These are phyloP conservation scores for Cadophora luteo-olivacea DNA, from an alignment of 2,329 filamentous ascomycete genomes.

Conservation along the genomic window DNA sequence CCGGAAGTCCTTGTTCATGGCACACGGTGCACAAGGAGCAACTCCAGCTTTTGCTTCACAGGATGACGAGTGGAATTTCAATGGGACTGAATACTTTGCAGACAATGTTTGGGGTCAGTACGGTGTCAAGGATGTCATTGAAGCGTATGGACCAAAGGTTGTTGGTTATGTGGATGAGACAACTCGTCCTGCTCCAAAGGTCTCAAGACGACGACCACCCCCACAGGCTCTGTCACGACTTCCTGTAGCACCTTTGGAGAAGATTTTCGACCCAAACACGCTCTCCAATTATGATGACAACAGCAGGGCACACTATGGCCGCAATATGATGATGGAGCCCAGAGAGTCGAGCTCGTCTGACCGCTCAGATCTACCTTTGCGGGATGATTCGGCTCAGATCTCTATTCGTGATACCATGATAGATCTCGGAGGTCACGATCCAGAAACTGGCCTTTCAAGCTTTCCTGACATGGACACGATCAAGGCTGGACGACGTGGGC, in stretches of 20 bases:
- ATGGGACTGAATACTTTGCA: slow-evolving; percentile 69
- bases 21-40: slow-evolving; percentile 60
- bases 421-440: slow-evolving; percentile 66
- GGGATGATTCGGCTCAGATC: slow-evolving; percentile 59
- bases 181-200: slow-evolving; percentile 54
- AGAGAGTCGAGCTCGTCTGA: slow-evolving; percentile 30
- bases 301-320: slow-evolving; percentile 65
- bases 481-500: slow-evolving; percentile 39
- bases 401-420: slow-evolving; percentile 67
- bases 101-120: slow-evolving; percentile 58
- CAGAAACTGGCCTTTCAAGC: slow-evolving; percentile 60
- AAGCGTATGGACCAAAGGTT: slow-evolving; percentile 64
- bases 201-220: slow-evolving; percentile 57
- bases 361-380: slow-evolving; percentile 62
- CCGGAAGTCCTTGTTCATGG: slow-evolving; percentile 68
- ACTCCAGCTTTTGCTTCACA: slow-evolving; percentile 51
- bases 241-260: slow-evolving; percentile 63
- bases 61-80: slow-evolving; percentile 72
- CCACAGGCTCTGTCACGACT: slow-evolving; percentile 64
- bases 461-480: slow-evolving; percentile 69
- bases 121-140: slow-evolving; percentile 64
- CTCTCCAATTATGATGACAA: slow-evolving; percentile 70
- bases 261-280: slow-evolving; percentile 70
- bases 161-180: slow-evolving; percentile 58
- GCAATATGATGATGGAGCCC: slow-evolving; percentile 35